These are phyloP conservation scores for Aspergillus bridgeri DNA, from an alignment of 495 filamentous ascomycete genomes.

Conservation along the genomic window DNA sequence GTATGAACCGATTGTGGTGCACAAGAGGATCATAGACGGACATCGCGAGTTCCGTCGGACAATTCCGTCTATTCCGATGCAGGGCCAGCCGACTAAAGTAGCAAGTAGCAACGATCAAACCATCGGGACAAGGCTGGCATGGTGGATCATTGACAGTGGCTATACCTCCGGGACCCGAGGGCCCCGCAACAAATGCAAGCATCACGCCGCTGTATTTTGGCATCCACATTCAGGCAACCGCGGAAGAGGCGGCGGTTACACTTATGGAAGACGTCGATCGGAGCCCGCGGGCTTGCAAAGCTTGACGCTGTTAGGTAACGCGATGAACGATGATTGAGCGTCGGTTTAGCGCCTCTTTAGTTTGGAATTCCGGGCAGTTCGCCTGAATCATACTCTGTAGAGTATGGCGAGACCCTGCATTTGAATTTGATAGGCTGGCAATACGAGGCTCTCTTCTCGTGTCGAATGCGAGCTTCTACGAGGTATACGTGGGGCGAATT, in stretches of 20 bases:
- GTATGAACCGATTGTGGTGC: constrained; percentile 13
- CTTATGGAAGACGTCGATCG: constrained; percentile 22
- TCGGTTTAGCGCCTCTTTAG: not conserved
- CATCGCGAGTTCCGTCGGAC: not conserved
- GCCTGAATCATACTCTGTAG: too few relatives aligned
- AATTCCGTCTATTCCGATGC: not conserved
- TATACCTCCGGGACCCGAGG: constrained; percentile 47
- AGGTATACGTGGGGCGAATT: too few relatives aligned
- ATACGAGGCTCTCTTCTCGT: too few relatives aligned
- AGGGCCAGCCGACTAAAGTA: too few relatives aligned
- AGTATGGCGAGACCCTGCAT: too few relatives aligned
- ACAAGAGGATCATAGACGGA: too few relatives aligned
- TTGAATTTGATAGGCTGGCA: too few relatives aligned
- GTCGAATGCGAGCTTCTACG: not conserved
- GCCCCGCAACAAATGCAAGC: constrained; percentile 52
- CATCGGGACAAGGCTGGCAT: constrained; percentile 35
- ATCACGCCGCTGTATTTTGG: constrained; percentile 51
- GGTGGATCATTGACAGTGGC: constrained; percentile 44
- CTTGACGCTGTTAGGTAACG: not conserved
- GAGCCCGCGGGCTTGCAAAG: not conserved
- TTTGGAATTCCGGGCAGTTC: not conserved
- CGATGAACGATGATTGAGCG: not conserved
- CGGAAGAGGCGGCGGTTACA: constrained; percentile 50
- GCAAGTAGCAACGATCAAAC: constrained; percentile 19
- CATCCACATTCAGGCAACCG: constrained; percentile 51